Conservation (phyloP, 805 yeast species). For the Isabelozyma pseudorhagii region DNA sequence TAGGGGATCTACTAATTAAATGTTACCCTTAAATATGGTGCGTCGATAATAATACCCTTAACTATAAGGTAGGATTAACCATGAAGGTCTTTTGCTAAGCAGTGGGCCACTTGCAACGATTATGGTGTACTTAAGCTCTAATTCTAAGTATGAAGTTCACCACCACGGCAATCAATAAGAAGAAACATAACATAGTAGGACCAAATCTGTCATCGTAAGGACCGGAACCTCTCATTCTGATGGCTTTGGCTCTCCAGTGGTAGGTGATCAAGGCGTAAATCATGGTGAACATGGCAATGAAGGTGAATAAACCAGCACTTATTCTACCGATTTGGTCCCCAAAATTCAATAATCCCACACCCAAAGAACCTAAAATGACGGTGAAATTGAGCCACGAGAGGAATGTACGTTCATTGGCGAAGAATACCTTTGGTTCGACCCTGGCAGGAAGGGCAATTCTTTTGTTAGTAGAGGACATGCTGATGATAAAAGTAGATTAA, state of each 20-base stretch:
- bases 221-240: slow-evolving; percentile 95
- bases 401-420: slow-evolving; percentile 98
- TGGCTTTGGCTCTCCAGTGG: slow-evolving; percentile 99
- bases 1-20: no score
- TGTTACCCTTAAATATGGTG: no score
- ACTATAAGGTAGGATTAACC: no score
- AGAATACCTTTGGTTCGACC: slow-evolving; percentile 98
- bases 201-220: slow-evolving; percentile 99
- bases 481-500: neutral
- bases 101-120: neutral
- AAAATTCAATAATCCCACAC: slow-evolving; percentile 92
- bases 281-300: slow-evolving; percentile 98
- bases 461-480: slow-evolving; percentile 47
- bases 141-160: slow-evolving; percentile 88
- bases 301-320: slow-evolving; percentile 89
- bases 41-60: no score
- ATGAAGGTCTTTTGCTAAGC: no score
- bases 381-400: slow-evolving; percentile 98
- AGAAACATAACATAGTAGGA: slow-evolving; percentile 95
- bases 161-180: slow-evolving; percentile 87
- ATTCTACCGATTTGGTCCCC: slow-evolving; percentile 93
- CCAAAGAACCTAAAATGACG: slow-evolving; percentile 94
- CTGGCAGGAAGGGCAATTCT: slow-evolving; percentile 97
- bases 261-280: slow-evolving; percentile 90
- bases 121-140: slow-evolving; percentile 35